These are phyloP conservation scores for Phytopythium mirpurense DNA, from an alignment of 352 stramenopile species.

Conservation along the genomic window DNA sequence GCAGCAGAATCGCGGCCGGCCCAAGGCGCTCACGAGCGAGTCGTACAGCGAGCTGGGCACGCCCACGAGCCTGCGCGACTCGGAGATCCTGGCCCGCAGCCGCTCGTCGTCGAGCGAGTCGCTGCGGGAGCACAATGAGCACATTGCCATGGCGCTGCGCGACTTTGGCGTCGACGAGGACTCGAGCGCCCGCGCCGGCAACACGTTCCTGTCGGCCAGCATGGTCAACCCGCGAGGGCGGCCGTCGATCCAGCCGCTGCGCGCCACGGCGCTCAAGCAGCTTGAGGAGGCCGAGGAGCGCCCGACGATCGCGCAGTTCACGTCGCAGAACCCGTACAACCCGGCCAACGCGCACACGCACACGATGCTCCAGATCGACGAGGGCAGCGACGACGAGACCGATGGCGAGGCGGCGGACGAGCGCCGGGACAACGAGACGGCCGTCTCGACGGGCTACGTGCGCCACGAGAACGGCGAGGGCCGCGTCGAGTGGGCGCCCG, in stretches of 20 bases:
- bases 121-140: slow-evolving; percentile 58
- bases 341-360: slow-evolving; percentile 21
- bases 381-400: slow-evolving; percentile 42
- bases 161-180: slow-evolving; percentile 66
- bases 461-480: slow-evolving; percentile 62
- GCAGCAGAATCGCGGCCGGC: slow-evolving; percentile 20
- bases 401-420: slow-evolving; percentile 30
- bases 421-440: slow-evolving; percentile 49
- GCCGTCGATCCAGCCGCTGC: slow-evolving; percentile 65
- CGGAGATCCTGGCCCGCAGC: slow-evolving; percentile 27
- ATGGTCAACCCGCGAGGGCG: slow-evolving; percentile 27
- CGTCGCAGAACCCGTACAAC: slow-evolving; percentile 67
- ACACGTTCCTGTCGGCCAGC: slow-evolving; percentile 32
- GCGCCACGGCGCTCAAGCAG: slow-evolving; percentile 67
- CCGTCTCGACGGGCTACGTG: slow-evolving; percentile 76
- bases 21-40: slow-evolving; percentile 23
- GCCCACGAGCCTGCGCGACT: slow-evolving; percentile 29
- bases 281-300: slow-evolving; percentile 78
- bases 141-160: slow-evolving; percentile 68
- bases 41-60: slow-evolving; percentile 49
- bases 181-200: slow-evolving; percentile 23
- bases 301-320: slow-evolving; percentile 62
- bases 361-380: slow-evolving; percentile 35
- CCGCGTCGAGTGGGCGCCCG: slow-evolving; percentile 65
- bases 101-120: slow-evolving; percentile 43